Percentiles rank a stretch among this genome's conserved stretches.
These are phyloP conservation scores for Coemansia sp. DNA, from an alignment of 192 early-diverging fungal species.

Conservation along the genomic window DNA sequence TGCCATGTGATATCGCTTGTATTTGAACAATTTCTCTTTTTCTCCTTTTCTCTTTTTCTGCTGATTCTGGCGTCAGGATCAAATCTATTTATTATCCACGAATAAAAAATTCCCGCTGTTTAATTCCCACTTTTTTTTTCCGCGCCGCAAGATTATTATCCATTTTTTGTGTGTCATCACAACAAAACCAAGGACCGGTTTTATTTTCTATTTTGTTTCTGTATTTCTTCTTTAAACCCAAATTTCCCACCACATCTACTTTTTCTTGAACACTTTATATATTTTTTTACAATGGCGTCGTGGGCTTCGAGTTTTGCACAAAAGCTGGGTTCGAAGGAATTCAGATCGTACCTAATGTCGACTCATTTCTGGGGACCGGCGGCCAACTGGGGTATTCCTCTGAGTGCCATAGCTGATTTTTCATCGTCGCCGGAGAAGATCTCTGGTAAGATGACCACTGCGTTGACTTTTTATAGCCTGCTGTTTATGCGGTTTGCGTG, in stretches of 20 bases:
- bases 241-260: neutral
- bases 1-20: neutral
- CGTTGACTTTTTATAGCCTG: conserved; percentile 83
- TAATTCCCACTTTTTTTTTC: too few species aligned
- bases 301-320: conserved; percentile 56
- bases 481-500: conserved; percentile 96
- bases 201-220: neutral
- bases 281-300: conserved; percentile 38
- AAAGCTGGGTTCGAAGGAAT: conserved; percentile 63
- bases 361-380: conserved; percentile 59
- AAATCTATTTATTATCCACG: neutral
- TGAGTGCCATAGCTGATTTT: conserved; percentile 92
- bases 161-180: neutral
- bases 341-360: conserved; percentile 72
- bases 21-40: neutral
- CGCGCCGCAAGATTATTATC: neutral
- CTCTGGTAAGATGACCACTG: conserved; percentile 91
- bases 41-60: neutral
- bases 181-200: neutral
- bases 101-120: too few species aligned
- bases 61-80: neutral
- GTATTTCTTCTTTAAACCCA: neutral
- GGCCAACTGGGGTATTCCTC: conserved; percentile 92
- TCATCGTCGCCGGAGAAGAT: conserved; percentile 90
- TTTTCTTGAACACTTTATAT: neutral